Evolutionary conservation across 2,329 filamentous ascomycete species (phyloP), one percentile per base, ranked within the genome.

Genomic region (Graphium sp.): DNA sequence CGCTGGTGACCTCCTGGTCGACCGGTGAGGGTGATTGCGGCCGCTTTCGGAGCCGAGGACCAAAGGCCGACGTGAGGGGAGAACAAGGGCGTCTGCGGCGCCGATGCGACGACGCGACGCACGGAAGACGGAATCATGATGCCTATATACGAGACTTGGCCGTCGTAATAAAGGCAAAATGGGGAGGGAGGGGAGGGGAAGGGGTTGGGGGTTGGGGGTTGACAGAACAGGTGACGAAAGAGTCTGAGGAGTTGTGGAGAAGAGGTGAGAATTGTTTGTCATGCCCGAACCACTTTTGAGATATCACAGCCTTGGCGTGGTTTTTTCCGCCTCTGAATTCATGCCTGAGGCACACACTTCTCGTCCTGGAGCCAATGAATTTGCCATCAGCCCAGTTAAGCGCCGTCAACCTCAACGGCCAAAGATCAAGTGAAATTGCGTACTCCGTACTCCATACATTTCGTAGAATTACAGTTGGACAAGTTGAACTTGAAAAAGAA

Each of bases 101-200:
- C 50, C 34, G 56, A 51, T 39, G 56, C 47, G 37, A 58, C 60
- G 35, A 64, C 58, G 42, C 65, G 64, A 47, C 66, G 61, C 49
- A 68, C 55, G 44, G 65, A 66, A 32, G 56, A 56, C 41, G 62
- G 62, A 46, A 70, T 46, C 63, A 68, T 68, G 39, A 43, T 53
- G 32, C 11, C 21, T 20, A 17, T 17, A 17, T n/a, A n/a, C n/a
- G n/a, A n/a, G n/a, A n/a, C n/a, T n/a, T n/a, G n/a, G n/a, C n/a
- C n/a, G n/a, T n/a, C n/a, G n/a, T n/a, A n/a, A 20, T 13, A 26
- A 30, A 18, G 26, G 33, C 31, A 30, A 22, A 31, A 33, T 23
- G 33, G 37, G 29, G 28, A 37, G 20, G 30, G 29, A 26, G 23
- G 33, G 13, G 12, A 21, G 22, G 19, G 31, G 32, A 38, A 34